Percentiles rank a stretch among this genome's conserved stretches.
These are phyloP conservation scores for Sutorius eximius DNA, from an alignment of 1,284 basidiomycete species.

Conservation along the genomic window DNA sequence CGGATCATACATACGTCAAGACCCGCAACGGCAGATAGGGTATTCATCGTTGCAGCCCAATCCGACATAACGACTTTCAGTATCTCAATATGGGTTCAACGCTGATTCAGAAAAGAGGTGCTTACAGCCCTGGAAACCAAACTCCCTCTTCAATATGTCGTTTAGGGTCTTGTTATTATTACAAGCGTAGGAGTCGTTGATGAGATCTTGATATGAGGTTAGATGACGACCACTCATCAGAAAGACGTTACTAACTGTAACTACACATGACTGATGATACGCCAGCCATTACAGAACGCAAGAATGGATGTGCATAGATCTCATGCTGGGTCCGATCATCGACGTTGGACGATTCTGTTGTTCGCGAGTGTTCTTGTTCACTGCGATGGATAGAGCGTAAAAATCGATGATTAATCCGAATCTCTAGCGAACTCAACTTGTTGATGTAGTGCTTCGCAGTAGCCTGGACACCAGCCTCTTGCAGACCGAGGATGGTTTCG, in stretches of 20 bases:
- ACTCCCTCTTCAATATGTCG: constrained; percentile 56
- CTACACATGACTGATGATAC: constrained; percentile 75
- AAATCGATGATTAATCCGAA: not conserved
- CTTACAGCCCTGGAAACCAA: constrained; percentile 57
- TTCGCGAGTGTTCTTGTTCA: constrained; percentile 43
- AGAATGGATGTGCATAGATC: constrained; percentile 59
- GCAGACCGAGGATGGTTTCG: constrained; percentile 60
- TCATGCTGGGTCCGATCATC: constrained; percentile 68
- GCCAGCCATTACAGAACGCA: constrained; percentile 49
- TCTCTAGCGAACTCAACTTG: constrained; percentile 39
- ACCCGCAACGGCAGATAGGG: constrained; percentile 42
- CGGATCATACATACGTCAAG: constrained; percentile 41
- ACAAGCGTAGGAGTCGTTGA: constrained; percentile 56
- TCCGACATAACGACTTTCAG: constrained; percentile 36
- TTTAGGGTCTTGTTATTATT: constrained; percentile 56
- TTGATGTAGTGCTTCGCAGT: constrained; percentile 69
- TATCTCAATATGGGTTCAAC: constrained; percentile 1
- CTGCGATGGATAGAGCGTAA: constrained; percentile 35
- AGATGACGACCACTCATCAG: not conserved
- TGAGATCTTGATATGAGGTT: constrained; percentile 21
- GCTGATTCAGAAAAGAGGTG: not conserved
- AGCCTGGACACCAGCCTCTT: constrained; percentile 62
- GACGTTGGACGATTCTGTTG: constrained; percentile 47
- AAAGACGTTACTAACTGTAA: constrained; percentile 49
- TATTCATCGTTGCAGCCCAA: constrained; percentile 44